Evolutionary conservation across 1,284 basidiomycete genomes (phyloP), one percentile per base, ranked within the genome.

Genomic region (Ceratobasidium sp.): DNA sequence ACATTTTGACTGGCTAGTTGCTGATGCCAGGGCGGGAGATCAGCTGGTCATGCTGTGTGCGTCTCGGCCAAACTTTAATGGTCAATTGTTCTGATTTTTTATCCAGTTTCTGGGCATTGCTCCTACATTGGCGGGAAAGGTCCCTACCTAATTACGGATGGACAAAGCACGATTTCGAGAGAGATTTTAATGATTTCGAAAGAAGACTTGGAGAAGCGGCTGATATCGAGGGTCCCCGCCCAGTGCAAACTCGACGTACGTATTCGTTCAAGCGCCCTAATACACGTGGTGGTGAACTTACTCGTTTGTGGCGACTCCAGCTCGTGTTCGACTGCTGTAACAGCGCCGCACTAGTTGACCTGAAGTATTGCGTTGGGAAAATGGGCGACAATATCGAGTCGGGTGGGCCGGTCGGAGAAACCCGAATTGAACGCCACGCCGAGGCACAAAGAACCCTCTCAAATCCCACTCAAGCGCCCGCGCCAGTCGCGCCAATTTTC

Each of bases 281-380:
- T 62, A 15, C 19, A 56, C 24, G 29, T 27, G 14, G 6, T 47
- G 41, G 33, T 5, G 22, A 29, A 31, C 47, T 64, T 17, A 33
- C n/a, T 27, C 6, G n/a, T 24, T 19, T 51, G 24, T n/a, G 27
- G 22, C 11, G 36, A 4, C 11, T 4, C 17, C 22, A 67, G 65
- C 41, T 67, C 44, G 27, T 73, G 3, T 24, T 63, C 11, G 71
- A 73, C 41, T 73, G 71, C 22, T 73, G 71, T 31, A 17, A 62
- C 22, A 50, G 56, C 22, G 47, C 59, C 11, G 45, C 51, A 29
- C 15, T 73, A 33, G 27, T 73, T 48, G 50, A 63, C 17, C 48
- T 73, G 8, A 57, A 51, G 27, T 73, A 73, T 31, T 73, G 71
- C 31, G 41, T 73, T 19, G 71, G 71, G 27, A 59, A 48, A 17